phyloP scores from a whole-genome alignment of 2,329 filamentous ascomycete species.

The Thermoascus crustaceus region DNA sequence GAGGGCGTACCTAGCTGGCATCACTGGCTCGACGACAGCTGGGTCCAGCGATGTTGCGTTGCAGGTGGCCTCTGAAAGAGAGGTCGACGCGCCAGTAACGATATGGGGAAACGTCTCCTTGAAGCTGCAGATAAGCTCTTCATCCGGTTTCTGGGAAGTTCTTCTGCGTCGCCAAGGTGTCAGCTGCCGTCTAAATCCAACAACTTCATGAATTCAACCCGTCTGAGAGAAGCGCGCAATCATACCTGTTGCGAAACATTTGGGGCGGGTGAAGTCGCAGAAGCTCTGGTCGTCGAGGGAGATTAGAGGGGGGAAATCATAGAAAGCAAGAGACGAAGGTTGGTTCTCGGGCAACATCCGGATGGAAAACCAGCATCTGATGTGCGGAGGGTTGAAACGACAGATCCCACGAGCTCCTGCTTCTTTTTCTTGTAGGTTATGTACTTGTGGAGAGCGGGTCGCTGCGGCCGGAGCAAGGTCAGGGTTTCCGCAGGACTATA shows the following conservation, averaged over 20 bases:
- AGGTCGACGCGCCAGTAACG: conserved; percentile 45
- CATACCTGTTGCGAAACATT: conserved; percentile 45
- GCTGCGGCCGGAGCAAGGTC: background rate
- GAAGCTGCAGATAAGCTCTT: conserved; percentile 77
- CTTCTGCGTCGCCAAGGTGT: conserved; percentile 42
- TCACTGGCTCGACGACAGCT: conserved; percentile 14
- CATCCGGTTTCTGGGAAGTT: conserved; percentile 75
- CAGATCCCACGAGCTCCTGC: background rate
- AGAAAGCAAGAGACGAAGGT: conserved; percentile 11
- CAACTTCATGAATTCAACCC: too few relatives aligned
- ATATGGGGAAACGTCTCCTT: conserved; percentile 75
- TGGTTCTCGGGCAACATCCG: conserved; percentile 8
- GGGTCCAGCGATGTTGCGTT: conserved; percentile 22
- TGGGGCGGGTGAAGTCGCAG: conserved; percentile 9
- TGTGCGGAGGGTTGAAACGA: background rate
- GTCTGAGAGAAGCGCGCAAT: conserved; percentile 9
- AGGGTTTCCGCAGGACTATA: too few relatives aligned
- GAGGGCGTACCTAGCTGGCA: conserved; percentile 10
- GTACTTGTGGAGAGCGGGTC: background rate
- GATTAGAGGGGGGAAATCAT: conserved; percentile 9
- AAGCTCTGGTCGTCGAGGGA: conserved; percentile 4
- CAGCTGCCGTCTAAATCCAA: conserved; percentile 1
- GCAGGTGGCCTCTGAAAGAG: conserved; percentile 38
- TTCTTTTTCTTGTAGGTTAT: background rate
- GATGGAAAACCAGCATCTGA: conserved; percentile 1